phyloP scores from a whole-genome alignment of 1,139 yeast genomes.

The Meyerozyma guilliermondii region DNA sequence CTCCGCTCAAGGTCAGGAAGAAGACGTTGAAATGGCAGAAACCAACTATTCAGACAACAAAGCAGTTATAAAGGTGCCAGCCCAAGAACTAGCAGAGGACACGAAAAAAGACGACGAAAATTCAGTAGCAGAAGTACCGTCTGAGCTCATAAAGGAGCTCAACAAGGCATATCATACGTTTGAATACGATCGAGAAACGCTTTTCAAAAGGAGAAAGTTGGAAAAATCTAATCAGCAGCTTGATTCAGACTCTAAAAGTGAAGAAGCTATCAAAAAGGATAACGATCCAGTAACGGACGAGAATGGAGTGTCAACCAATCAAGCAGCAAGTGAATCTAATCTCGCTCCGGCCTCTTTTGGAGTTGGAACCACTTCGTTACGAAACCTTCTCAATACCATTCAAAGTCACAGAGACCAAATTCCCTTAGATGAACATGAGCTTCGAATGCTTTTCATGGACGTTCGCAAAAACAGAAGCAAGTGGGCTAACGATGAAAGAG shows the following conservation, averaged over 20 bases:
- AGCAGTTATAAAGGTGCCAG: constrained; percentile 28
- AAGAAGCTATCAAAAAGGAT: constrained; percentile 8
- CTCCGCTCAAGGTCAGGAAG: constrained; percentile 21
- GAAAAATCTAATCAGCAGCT: constrained; percentile 76
- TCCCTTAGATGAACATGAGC: constrained; percentile 75
- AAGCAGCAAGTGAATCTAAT: background rate
- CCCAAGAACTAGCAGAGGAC: constrained; percentile 7
- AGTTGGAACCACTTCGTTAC: constrained; percentile 76
- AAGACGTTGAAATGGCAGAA: constrained; percentile 21
- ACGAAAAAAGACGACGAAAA: constrained; percentile 5
- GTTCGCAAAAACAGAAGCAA: constrained; percentile 93
- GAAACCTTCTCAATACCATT: constrained; percentile 73
- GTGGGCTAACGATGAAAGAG: constrained; percentile 92
- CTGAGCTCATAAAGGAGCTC: constrained; percentile 34
- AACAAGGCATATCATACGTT: constrained; percentile 74
- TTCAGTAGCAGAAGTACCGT: constrained; percentile 29
- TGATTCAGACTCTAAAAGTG: constrained; percentile 28
- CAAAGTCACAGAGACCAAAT: constrained; percentile 74
- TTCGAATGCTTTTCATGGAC: constrained; percentile 81
- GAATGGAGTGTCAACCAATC: background rate
- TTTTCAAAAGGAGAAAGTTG: constrained; percentile 68
- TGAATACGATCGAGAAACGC: constrained; percentile 77
- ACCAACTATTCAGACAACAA: constrained; percentile 15
- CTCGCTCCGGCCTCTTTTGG: constrained; percentile 40
- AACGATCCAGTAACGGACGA: background rate